Percentiles rank a stretch among this genome's conserved stretches.
Evolutionary conservation across 2,329 filamentous ascomycete genomes (phyloP).

Genomic region (Fusarium albosuccineum): DNA sequence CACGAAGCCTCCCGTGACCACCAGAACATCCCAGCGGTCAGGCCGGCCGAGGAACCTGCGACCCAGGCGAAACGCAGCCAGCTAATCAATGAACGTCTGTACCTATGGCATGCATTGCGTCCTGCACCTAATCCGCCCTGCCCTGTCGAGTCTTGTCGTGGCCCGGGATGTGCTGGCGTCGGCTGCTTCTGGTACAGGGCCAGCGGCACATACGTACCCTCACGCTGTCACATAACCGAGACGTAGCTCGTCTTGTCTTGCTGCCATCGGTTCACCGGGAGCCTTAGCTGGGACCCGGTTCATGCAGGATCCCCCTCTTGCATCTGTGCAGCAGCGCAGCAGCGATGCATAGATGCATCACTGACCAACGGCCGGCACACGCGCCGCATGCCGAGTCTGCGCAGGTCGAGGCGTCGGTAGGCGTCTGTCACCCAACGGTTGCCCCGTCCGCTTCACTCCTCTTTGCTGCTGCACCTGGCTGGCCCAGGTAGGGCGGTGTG

Average conservation of each 20-base stretch:
- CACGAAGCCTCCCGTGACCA: conserved; percentile 44
- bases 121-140: conserved; percentile 48
- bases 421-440: conserved; percentile 45
- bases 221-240: conserved; percentile 25
- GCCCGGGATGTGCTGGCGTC: conserved; percentile 43
- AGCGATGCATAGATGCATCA: conserved; percentile 31
- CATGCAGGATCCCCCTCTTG: conserved; percentile 47
- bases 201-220: neutral
- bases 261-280: conserved; percentile 32
- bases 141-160: conserved; percentile 34
- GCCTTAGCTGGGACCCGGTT: conserved; percentile 44
- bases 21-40: conserved; percentile 41
- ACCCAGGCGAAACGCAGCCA: conserved; percentile 30
- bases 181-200: conserved; percentile 26
- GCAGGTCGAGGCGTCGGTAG: conserved; percentile 37
- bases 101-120: conserved; percentile 51
- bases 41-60: conserved; percentile 26
- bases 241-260: conserved; percentile 32
- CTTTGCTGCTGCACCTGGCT: conserved; percentile 42
- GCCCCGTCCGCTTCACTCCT: conserved; percentile 44
- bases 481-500: conserved; percentile 42
- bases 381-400: conserved; percentile 37
- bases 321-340: conserved; percentile 46
- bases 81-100: conserved; percentile 47
- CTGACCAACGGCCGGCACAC: conserved; percentile 38